These are phyloP conservation scores for Lycium barbarum DNA, from an alignment of 257 asterid species.

Conservation along the genomic window DNA sequence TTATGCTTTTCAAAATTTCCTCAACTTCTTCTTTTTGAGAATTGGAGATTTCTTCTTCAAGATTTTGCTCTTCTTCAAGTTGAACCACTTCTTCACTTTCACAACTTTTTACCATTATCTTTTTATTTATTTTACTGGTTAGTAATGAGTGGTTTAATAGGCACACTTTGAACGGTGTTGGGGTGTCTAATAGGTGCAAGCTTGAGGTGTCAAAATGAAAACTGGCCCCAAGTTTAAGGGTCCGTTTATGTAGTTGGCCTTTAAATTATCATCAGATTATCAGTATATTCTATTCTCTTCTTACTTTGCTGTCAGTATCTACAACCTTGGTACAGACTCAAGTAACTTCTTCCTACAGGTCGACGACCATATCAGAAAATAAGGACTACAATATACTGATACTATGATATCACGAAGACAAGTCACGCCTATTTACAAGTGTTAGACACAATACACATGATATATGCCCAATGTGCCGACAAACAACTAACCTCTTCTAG, in stretches of 20 bases:
- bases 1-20: too few relatives aligned
- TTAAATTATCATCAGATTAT: neutral
- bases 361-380: neutral
- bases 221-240: neutral
- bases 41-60: too few relatives aligned
- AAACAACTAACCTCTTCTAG: neutral
- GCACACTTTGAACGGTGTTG: neutral
- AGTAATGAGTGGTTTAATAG: neutral
- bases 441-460: neutral
- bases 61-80: too few relatives aligned
- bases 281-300: constrained; percentile 1
- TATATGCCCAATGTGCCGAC: neutral
- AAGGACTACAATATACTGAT: neutral
- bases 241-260: neutral
- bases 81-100: too few relatives aligned
- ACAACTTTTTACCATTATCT: too few relatives aligned
- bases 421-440: neutral
- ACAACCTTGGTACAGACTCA: constrained; percentile 5
- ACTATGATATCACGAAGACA: neutral
- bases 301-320: neutral
- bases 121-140: neutral
- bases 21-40: too few relatives aligned
- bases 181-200: neutral
- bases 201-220: neutral
- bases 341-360: neutral